Evolutionary conservation across 169 alveolate species (phyloP).

Genomic region (Plasmodium inui): DNA sequence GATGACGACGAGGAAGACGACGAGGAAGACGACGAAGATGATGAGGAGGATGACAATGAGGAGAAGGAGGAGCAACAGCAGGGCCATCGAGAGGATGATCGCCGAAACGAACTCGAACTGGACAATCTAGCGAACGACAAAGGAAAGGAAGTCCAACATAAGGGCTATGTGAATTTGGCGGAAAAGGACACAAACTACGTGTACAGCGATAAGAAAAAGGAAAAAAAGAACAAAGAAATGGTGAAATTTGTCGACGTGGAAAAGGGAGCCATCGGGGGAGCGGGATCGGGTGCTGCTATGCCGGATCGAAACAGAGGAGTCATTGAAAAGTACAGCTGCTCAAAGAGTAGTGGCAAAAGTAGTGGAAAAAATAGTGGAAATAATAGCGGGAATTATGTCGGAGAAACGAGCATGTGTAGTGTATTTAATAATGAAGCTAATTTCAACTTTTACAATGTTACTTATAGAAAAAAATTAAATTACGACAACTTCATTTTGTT

Average conservation of each 20-base stretch:
- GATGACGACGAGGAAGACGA: slow-evolving; percentile 17
- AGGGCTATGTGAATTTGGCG: slow-evolving; percentile 29
- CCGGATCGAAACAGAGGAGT: not conserved
- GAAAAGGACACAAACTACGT: not conserved
- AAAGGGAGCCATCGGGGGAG: not conserved
- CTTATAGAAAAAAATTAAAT: slow-evolving; percentile 48
- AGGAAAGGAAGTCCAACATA: not conserved
- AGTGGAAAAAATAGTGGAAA: not conserved
- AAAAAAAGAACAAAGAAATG: slow-evolving; percentile 52
- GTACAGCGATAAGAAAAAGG: not conserved
- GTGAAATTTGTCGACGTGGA: slow-evolving; percentile 32
- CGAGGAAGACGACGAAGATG: not conserved
- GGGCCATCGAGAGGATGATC: not conserved
- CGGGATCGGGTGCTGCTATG: not conserved
- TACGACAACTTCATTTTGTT: slow-evolving; percentile 95
- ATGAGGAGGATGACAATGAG: slow-evolving; percentile 9
- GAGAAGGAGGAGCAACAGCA: slow-evolving; percentile 3
- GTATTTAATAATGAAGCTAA: slow-evolving; percentile 54
- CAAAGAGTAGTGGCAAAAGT: not conserved
- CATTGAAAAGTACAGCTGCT: not conserved
- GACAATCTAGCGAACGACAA: slow-evolving; percentile 8
- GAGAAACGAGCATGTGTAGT: slow-evolving; percentile 21
- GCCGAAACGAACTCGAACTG: slow-evolving; percentile 12
- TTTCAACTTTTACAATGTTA: slow-evolving; percentile 53
- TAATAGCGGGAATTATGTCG: not conserved